phyloP scores from a whole-genome alignment of 768 basidiomycete species.

The Boletus rubescentipes region DNA sequence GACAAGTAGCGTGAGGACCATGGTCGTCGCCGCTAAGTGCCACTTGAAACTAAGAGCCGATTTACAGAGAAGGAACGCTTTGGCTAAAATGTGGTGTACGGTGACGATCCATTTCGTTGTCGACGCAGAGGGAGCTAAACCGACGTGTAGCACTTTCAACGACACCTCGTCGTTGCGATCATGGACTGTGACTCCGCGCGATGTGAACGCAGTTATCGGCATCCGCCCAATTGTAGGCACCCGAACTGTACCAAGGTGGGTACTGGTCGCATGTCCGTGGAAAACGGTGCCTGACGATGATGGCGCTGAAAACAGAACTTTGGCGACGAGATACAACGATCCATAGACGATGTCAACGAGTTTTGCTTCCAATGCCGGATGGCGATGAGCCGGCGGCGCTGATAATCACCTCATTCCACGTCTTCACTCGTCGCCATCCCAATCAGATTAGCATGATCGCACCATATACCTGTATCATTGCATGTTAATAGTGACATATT shows the following conservation, averaged over 20 bases:
- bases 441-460: conserved; percentile 22
- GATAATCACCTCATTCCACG: conserved; percentile 9
- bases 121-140: conserved; percentile 8
- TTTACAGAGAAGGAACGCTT: conserved; percentile 67
- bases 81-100: conserved; percentile 71
- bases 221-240: conserved; percentile 55
- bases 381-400: conserved; percentile 42
- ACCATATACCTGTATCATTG: conserved; percentile 31
- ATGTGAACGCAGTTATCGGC: conserved; percentile 64
- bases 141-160: conserved; percentile 66
- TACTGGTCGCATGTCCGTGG: conserved; percentile 12
- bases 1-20: conserved; percentile 66
- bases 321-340: conserved; percentile 65
- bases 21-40: background rate
- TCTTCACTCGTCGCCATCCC: conserved; percentile 1
- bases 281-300: conserved; percentile 11
- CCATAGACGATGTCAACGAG: conserved; percentile 69
- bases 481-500: conserved; percentile 21
- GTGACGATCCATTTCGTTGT: conserved; percentile 18
- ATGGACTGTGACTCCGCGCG: conserved; percentile 66
- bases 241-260: conserved; percentile 58
- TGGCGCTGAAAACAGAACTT: conserved; percentile 47
- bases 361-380: conserved; percentile 69
- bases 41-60: background rate
- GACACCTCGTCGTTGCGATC: conserved; percentile 70